These are phyloP conservation scores for Apiosordaria backusii DNA, from an alignment of 495 filamentous ascomycete genomes.

Conservation along the genomic window DNA sequence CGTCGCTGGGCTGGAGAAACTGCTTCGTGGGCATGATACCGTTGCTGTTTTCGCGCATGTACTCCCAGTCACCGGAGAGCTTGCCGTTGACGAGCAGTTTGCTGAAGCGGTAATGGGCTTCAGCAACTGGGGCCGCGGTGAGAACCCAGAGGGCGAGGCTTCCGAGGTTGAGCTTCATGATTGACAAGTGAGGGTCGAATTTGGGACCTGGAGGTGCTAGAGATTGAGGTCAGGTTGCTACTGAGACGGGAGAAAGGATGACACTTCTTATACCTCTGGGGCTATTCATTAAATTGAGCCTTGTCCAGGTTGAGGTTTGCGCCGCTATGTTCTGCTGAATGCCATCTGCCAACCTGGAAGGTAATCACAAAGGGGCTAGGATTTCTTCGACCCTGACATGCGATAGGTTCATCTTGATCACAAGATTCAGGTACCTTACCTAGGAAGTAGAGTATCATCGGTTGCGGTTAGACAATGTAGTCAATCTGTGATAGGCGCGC, in stretches of 20 bases:
- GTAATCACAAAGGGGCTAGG: too few relatives aligned
- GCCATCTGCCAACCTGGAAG: too few relatives aligned
- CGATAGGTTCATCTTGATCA: neutral
- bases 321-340: too few relatives aligned
- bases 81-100: conserved; percentile 19
- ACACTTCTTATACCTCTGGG: too few relatives aligned
- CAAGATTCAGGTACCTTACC: neutral
- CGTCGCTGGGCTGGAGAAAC: conserved; percentile 28
- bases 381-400: neutral
- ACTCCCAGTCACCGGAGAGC: conserved; percentile 14
- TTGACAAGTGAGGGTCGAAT: too few relatives aligned
- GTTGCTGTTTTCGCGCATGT: conserved; percentile 23
- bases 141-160: conserved; percentile 14
- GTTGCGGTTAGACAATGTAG: neutral
- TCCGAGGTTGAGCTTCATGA: conserved; percentile 7
- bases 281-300: too few relatives aligned
- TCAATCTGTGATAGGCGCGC: neutral
- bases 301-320: too few relatives aligned
- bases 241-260: too few relatives aligned
- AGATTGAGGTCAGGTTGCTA: neutral
- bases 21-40: conserved; percentile 25
- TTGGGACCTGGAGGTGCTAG: neutral
- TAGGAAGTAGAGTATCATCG: neutral
- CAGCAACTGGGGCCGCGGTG: conserved; percentile 5
- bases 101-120: conserved; percentile 22